Conservation (phyloP, 306 rosid species). For the Oemleria cerasiformis region DNA sequence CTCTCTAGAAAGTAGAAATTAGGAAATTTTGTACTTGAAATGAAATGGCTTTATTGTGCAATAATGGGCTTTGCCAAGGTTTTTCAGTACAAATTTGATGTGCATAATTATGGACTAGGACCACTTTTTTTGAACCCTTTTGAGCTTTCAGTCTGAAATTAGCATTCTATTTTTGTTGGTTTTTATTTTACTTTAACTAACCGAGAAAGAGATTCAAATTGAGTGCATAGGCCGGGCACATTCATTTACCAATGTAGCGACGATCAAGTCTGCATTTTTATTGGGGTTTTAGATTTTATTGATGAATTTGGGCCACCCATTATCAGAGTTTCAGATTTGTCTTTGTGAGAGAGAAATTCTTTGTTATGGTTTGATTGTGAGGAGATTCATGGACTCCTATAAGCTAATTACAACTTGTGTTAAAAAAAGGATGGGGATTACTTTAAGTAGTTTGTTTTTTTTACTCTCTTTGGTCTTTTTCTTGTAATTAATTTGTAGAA, state of each 20-base stretch:
- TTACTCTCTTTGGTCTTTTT: neutral
- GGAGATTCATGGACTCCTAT: neutral
- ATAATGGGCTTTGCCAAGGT: neutral
- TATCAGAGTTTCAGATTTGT: neutral
- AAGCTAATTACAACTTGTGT: neutral
- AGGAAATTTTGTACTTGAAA: neutral
- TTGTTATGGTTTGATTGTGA: neutral
- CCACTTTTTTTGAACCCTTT: slow-evolving; percentile 7
- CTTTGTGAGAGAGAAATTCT: neutral
- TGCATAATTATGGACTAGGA: neutral
- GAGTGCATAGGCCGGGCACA: too few species aligned
- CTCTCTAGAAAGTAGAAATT: neutral
- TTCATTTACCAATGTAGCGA: too few species aligned
- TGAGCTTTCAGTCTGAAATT: slow-evolving; percentile 11
- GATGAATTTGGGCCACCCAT: slow-evolving; percentile 6
- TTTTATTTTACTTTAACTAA: too few species aligned
- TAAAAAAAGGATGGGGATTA: neutral
- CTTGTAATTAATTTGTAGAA: neutral
- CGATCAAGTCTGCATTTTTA: neutral
- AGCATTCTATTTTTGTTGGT: neutral
- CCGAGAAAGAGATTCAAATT: too few species aligned
- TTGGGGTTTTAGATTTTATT: neutral
- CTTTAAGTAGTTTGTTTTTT: neutral
- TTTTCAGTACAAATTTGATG: neutral
- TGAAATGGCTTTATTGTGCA: slow-evolving; percentile 8